phyloP scores from a whole-genome alignment of 2,329 filamentous ascomycete genomes.

The Ceratocystis destructans region DNA sequence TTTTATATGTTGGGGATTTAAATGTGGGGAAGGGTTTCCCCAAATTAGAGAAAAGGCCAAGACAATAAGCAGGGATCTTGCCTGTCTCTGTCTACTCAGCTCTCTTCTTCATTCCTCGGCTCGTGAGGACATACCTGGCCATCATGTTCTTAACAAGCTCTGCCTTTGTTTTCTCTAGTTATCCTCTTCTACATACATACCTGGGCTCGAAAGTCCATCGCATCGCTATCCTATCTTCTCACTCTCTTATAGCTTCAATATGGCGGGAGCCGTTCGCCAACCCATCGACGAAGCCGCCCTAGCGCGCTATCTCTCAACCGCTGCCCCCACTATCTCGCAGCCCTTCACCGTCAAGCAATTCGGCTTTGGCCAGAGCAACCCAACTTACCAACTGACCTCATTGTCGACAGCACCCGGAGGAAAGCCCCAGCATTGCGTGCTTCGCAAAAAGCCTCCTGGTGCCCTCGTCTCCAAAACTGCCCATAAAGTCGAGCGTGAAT shows the following conservation, averaged over 20 bases:
- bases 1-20: not conserved
- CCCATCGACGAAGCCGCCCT: constrained; percentile 72
- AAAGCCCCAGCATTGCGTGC: constrained; percentile 59
- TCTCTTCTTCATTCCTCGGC: not conserved
- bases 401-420: constrained; percentile 24
- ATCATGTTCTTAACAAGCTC: no score
- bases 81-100: not conserved
- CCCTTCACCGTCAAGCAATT: constrained; percentile 44
- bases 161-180: no score
- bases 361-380: constrained; percentile 93
- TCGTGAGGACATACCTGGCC: not conserved
- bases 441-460: constrained; percentile 97
- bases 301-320: constrained; percentile 52
- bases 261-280: constrained; percentile 84
- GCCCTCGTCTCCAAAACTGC: constrained; percentile 84
- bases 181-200: no score
- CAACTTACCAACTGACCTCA: constrained; percentile 81
- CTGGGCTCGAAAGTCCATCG: no score
- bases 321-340: not conserved
- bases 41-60: not conserved
- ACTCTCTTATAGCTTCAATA: constrained; percentile 24
- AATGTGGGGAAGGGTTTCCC: not conserved
- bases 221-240: not conserved
- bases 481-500: constrained; percentile 93
- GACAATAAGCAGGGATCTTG: not conserved